Evolutionary conservation across 352 stramenopile species (phyloP), one percentile per base, ranked within the genome.

Genomic region (Peronospora belbahrii): DNA sequence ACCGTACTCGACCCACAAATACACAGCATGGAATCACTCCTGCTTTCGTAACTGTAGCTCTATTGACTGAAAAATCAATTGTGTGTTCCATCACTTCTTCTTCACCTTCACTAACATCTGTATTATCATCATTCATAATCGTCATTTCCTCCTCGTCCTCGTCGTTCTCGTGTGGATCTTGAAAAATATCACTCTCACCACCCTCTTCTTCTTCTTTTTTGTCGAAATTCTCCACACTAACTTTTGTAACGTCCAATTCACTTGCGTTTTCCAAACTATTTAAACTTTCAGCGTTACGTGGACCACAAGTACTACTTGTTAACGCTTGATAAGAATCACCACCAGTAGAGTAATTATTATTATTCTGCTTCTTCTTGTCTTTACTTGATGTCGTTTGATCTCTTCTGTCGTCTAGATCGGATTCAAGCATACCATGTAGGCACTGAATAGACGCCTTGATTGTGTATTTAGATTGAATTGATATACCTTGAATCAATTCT

Each of bases 11-110:
- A 6, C 72, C 82, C 4, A 89, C 67, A 54, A 93, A 93, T 2
- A 93, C 66, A 56, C 82, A 93, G 55, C 74, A 89, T 10, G 82
- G 79, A 25, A 91, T 74, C 41, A 91, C 41, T 2, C 75, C 77
- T 20, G 74, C 67, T 46, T 65, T 68, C 11, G 74, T 78, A 42
- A 93, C 73, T 7, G 57, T 88, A 9, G 80, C 79, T 40, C 80
- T 56, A 56, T 75, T 84, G 9, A 90, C 68, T 6, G 70, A 70
- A 57, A 93, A 88, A 15, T 75, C 63, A 41, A 93, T 87, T 24
- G 74, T 81, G 57, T 84, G 48, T 42, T 71, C 67, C 43, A 78
- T 66, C n/a, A 90, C 74, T 38, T 84, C 73, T 34, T 87, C 73
- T 34, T 78, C 67, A 24, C 65, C 62, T 30, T 74, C 67, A 28